These are phyloP conservation scores for Cinnamomum chago DNA, from an alignment of 164 flowering plant genomes.

Conservation along the genomic window DNA sequence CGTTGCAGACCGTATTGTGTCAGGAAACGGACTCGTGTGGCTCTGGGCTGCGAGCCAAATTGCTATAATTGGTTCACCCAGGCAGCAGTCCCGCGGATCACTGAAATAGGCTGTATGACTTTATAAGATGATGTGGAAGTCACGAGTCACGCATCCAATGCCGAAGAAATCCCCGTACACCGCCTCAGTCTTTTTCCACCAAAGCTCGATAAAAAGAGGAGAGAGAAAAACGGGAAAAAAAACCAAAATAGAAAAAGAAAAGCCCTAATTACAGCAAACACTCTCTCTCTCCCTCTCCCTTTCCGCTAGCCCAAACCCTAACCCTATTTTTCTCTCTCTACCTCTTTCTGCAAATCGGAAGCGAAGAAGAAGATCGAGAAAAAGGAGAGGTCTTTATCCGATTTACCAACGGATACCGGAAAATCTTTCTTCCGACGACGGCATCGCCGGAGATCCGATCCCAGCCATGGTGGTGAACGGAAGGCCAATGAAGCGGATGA, in stretches of 20 bases:
- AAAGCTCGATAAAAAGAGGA: background rate
- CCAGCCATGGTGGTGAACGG: conserved; percentile 57
- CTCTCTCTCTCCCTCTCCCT: background rate
- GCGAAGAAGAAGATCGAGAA: background rate
- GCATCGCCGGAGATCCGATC: background rate
- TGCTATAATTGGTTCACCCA: too few relatives aligned
- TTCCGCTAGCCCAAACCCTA: background rate
- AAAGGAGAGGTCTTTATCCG: background rate
- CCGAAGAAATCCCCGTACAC: background rate
- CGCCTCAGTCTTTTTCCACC: background rate
- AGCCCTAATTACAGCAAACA: background rate
- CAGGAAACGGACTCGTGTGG: too few relatives aligned
- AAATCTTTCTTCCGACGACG: background rate
- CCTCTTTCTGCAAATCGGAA: background rate
- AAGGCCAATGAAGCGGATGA: conserved; percentile 59
- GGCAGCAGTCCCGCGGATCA: background rate
- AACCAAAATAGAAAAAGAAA: background rate
- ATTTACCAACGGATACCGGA: background rate
- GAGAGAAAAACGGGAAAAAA: background rate
- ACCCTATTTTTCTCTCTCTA: background rate
- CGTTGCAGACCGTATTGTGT: too few relatives aligned
- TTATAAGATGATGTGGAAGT: background rate
- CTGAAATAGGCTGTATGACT: background rate
- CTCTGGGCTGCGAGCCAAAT: too few relatives aligned
- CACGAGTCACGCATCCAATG: background rate